phyloP scores from a whole-genome alignment of 331 rosid species.

The Erythrophleum ivorense region DNA sequence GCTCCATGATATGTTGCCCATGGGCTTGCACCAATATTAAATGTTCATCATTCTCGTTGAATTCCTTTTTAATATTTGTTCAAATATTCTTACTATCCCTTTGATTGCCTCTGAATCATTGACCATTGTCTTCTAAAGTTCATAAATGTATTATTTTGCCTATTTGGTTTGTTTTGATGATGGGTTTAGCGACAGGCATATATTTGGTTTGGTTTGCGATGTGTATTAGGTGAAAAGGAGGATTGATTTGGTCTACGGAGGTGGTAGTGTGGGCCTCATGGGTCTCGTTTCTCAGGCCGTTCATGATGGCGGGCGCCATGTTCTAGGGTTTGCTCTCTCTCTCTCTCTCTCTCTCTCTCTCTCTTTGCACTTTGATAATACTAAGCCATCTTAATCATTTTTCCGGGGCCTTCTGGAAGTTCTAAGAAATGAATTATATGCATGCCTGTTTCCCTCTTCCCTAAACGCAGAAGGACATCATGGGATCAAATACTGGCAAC shows the following conservation, averaged over 20 bases:
- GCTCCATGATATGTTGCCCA: conserved; percentile 35
- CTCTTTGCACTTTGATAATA: background rate
- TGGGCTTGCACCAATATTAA: conserved; percentile 24
- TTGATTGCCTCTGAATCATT: background rate
- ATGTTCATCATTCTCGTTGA: conserved; percentile 21
- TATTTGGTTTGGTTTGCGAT: conserved; percentile 46
- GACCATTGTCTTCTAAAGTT: conserved; percentile 16
- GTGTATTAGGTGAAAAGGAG: conserved; percentile 81
- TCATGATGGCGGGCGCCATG: conserved; percentile 99
- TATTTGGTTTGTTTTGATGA: conserved; percentile 21
- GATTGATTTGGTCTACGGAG: conserved; percentile 97
- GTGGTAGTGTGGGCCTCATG: conserved; percentile 99
- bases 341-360: conserved; percentile 32
- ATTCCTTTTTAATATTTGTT: background rate
- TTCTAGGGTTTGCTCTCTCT: conserved; percentile 79
- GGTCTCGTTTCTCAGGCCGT: conserved; percentile 99
- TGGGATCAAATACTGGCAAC: conserved; percentile 51
- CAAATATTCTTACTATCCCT: background rate
- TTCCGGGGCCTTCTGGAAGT: background rate
- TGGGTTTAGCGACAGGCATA: conserved; percentile 52
- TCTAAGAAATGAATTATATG: background rate
- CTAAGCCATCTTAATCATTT: background rate
- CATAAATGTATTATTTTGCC: background rate
- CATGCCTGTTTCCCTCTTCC: conserved; percentile 38
- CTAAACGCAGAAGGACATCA: conserved; percentile 33